Evolutionary conservation across 2,329 filamentous ascomycete species (phyloP).

Genomic region (Aspergillus calidoustus): DNA sequence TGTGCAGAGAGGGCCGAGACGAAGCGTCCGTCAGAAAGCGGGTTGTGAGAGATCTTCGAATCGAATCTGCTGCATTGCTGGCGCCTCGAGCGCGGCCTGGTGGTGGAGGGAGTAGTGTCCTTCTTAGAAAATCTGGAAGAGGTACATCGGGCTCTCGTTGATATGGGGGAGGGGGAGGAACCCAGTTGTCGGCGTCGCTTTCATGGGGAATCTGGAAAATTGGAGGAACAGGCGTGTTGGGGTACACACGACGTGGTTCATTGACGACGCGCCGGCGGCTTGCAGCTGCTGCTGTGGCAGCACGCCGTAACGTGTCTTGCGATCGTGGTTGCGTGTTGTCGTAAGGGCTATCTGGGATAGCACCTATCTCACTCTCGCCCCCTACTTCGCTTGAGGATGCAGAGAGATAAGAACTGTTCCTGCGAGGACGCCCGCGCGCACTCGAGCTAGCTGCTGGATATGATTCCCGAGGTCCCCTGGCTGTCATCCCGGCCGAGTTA

Average conservation of each 20-base stretch:
- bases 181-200: constrained; percentile 87
- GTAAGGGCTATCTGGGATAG: constrained; percentile 72
- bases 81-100: constrained; percentile 21
- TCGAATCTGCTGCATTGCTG: constrained; percentile 18
- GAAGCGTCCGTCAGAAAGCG: constrained; percentile 29
- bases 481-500: constrained; percentile 45
- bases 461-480: constrained; percentile 28
- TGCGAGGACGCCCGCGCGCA: constrained; percentile 25
- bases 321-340: constrained; percentile 74
- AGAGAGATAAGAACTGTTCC: constrained; percentile 35
- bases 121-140: constrained; percentile 44
- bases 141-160: constrained; percentile 40
- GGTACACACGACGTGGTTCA: constrained; percentile 49
- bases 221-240: constrained; percentile 15
- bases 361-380: constrained; percentile 45
- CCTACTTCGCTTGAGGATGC: constrained; percentile 28
- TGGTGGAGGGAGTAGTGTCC: constrained; percentile 38
- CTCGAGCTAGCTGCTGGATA: constrained; percentile 29
- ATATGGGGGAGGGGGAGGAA: constrained; percentile 82
- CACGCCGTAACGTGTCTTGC: constrained; percentile 70
- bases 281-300: constrained; percentile 73
- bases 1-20: constrained; percentile 33
- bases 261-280: constrained; percentile 69
- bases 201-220: constrained; percentile 73
- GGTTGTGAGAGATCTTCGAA: constrained; percentile 32